Percentiles rank a stretch among this genome's conserved stretches.
Conservation (phyloP, 495 filamentous ascomycete genomes). For the Geoglossum glabrum region DNA sequence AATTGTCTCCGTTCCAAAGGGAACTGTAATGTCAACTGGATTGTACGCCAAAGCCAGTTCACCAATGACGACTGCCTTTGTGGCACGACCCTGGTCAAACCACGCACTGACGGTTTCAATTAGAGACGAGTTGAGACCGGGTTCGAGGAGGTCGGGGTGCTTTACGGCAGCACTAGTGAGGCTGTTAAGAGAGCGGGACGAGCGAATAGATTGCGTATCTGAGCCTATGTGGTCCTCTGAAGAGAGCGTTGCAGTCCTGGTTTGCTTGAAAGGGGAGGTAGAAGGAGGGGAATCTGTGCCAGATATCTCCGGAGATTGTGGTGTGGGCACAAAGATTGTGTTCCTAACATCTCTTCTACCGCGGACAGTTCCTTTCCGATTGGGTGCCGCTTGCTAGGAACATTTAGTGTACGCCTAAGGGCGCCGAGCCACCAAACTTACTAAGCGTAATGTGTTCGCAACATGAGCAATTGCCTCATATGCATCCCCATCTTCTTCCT, state of each 20-base stretch:
- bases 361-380: conserved; percentile 56
- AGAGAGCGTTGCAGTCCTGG: conserved; percentile 10
- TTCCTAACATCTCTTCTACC: conserved; percentile 83
- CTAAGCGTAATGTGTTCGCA: conserved; percentile 61
- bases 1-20: conserved; percentile 42
- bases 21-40: conserved; percentile 26
- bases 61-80: conserved; percentile 57
- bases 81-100: conserved; percentile 54
- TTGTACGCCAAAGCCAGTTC: conserved; percentile 85
- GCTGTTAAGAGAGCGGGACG: conserved; percentile 59
- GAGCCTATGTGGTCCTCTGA: conserved; percentile 41
- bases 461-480: conserved; percentile 78
- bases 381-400: conserved; percentile 31
- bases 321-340: conserved; percentile 55
- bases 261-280: conserved; percentile 12
- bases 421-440: conserved; percentile 17
- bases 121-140: conserved; percentile 75
- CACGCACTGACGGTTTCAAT: conserved; percentile 78
- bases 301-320: conserved; percentile 16
- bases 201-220: conserved; percentile 82
- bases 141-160: conserved; percentile 65
- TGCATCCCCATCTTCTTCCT: conserved; percentile 46
- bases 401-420: neutral
- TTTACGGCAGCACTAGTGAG: conserved; percentile 31
- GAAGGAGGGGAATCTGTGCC: conserved; percentile 12